These are phyloP conservation scores for Carex scoparia DNA, from an alignment of 176 grass and related monocot species.

Conservation along the genomic window DNA sequence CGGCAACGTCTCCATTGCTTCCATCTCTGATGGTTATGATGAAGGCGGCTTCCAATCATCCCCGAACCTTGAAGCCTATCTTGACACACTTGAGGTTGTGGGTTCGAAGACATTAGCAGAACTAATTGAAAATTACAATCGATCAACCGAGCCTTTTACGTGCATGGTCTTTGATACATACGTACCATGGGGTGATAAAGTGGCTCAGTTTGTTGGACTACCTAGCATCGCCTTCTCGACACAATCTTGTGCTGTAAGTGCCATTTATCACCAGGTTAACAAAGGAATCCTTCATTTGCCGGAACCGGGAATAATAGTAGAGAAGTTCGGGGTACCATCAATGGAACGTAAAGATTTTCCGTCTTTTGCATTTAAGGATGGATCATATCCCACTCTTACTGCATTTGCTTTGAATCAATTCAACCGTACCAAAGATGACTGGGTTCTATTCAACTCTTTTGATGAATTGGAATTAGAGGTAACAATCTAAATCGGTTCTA, in stretches of 20 bases:
- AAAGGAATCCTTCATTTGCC: slow-evolving; percentile 16
- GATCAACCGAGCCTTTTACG: slow-evolving; percentile 12
- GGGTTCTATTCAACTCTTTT: slow-evolving; percentile 25
- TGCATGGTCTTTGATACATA: slow-evolving; percentile 29
- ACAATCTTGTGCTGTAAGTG: slow-evolving; percentile 25
- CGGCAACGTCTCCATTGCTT: neutral
- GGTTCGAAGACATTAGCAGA: slow-evolving; percentile 8
- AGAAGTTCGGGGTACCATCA: neutral
- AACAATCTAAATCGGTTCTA: neutral
- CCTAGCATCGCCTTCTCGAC: slow-evolving; percentile 22
- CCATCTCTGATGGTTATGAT: slow-evolving; percentile 25
- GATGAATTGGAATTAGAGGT: slow-evolving; percentile 24
- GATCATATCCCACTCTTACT: slow-evolving; percentile 18
- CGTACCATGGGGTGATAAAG: slow-evolving; percentile 14
- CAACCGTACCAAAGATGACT: neutral
- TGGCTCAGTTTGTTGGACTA: neutral
- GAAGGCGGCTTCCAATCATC: slow-evolving; percentile 24
- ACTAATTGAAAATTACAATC: slow-evolving; percentile 15
- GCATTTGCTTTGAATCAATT: slow-evolving; percentile 22
- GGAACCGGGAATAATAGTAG: neutral
- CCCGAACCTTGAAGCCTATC: slow-evolving; percentile 21
- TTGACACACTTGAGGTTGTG: slow-evolving; percentile 21
- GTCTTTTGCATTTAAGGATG: slow-evolving; percentile 22
- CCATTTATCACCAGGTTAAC: slow-evolving; percentile 18
- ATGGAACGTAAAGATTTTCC: slow-evolving; percentile 21